phyloP scores from a whole-genome alignment of 371 early-diverging fungal genomes.

The Choanephora cucurbitarum region DNA sequence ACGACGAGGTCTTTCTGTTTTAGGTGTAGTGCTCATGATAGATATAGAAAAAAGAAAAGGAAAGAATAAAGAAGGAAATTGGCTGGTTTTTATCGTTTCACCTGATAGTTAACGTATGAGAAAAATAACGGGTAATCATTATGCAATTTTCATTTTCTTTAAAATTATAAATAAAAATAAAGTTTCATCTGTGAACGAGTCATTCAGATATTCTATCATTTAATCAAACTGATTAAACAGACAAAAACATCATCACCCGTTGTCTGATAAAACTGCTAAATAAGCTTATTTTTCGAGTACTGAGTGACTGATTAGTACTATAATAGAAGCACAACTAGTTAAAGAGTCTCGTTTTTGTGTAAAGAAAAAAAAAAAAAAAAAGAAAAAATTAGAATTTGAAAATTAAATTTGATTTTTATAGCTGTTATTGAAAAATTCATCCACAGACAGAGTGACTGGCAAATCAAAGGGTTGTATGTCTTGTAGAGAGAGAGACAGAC shows the following conservation, averaged over 20 bases:
- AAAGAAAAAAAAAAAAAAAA: constrained; percentile 10
- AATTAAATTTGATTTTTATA: no score
- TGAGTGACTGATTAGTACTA: constrained; percentile 26
- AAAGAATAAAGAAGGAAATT: background rate
- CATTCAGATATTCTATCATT: no score
- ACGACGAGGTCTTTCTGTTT: constrained; percentile 26
- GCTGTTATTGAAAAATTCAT: background rate
- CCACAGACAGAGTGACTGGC: background rate
- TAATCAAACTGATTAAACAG: no score
- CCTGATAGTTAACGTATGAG: no score
- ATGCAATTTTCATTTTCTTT: background rate
- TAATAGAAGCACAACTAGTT: constrained; percentile 18
- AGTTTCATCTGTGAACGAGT: constrained; percentile 20
- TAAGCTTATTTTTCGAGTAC: constrained; percentile 17
- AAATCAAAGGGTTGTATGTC: no score
- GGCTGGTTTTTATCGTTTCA: background rate
- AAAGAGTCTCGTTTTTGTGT: constrained; percentile 23
- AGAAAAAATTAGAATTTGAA: constrained; percentile 4
- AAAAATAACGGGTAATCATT: no score
- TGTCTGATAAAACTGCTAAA: constrained; percentile 21
- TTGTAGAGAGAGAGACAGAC: no score
- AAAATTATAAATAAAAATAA: constrained; percentile 8
- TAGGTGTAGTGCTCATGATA: constrained; percentile 26
- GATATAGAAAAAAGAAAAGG: background rate
- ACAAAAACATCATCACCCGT: constrained; percentile 20